Conservation (phyloP, 257 asterid genomes). For the Nicotiana tabacum region DNA sequence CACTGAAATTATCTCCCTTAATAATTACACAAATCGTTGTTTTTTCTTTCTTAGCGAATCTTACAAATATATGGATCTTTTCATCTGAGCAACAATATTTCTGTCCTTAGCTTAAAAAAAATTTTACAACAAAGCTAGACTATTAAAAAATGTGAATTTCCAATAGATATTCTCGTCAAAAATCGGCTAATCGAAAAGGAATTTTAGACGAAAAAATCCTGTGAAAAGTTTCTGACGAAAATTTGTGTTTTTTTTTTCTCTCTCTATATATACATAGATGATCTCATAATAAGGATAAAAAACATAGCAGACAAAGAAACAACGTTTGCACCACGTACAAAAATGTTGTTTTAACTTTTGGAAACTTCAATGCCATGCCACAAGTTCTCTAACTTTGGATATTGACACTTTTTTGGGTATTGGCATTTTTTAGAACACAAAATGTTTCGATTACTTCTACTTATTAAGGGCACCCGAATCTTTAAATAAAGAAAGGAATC, state of each 20-base stretch:
- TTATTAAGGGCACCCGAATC: neutral
- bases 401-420: too few relatives aligned
- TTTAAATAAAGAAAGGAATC: neutral
- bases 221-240: too few relatives aligned
- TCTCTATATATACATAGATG: neutral
- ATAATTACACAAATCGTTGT: too few relatives aligned
- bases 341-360: neutral
- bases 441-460: neutral
- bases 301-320: neutral
- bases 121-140: too few relatives aligned
- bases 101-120: neutral
- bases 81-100: neutral
- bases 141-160: too few relatives aligned
- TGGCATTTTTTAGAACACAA: neutral
- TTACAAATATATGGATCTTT: neutral
- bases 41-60: neutral
- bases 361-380: neutral
- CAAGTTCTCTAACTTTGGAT: neutral
- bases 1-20: neutral
- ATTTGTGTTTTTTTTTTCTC: neutral
- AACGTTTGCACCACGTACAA: neutral
- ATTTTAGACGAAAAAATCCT: too few relatives aligned
- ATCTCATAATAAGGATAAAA: neutral
- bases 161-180: too few relatives aligned
- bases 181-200: too few relatives aligned